These are phyloP conservation scores for Auricularia sp. DNA, from an alignment of 768 basidiomycete genomes.

Conservation along the genomic window DNA sequence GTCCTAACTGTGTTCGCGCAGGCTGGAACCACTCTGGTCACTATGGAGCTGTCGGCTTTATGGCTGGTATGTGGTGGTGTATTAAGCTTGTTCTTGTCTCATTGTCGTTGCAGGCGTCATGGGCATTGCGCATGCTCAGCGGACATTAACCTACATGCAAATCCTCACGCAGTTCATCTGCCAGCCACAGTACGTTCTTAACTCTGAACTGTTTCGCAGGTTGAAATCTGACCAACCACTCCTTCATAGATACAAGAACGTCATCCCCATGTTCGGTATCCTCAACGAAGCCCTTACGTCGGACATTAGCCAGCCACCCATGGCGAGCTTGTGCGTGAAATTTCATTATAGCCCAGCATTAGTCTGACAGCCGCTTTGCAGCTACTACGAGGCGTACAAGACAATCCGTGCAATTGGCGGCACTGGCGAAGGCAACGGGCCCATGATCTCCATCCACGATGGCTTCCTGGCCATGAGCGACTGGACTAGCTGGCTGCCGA, in stretches of 20 bases:
- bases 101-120: conserved; percentile 38
- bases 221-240: neutral
- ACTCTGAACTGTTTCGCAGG: neutral
- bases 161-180: conserved; percentile 87
- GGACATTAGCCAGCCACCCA: conserved; percentile 41
- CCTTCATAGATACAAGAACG: conserved; percentile 30
- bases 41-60: conserved; percentile 48
- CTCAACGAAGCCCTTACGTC: conserved; percentile 70
- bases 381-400: conserved; percentile 82
- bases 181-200: conserved; percentile 57
- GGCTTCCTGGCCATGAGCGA: conserved; percentile 56
- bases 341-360: neutral
- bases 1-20: neutral
- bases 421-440: conserved; percentile 75
- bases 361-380: conserved; percentile 12
- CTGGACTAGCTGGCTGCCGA: conserved; percentile 67
- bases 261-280: conserved; percentile 79
- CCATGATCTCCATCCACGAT: conserved; percentile 79
- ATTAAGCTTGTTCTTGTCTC: neutral
- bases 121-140: conserved; percentile 91
- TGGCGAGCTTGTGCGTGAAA: conserved; percentile 45
- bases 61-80: conserved; percentile 39
- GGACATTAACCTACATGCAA: conserved; percentile 80
- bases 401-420: conserved; percentile 72
- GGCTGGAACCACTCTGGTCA: conserved; percentile 42